A percentile compares a stretch with the other conserved stretches of the same genome.
Evolutionary conservation across 352 stramenopile genomes (phyloP).

Genomic region (Phytophthora aleatoria): DNA sequence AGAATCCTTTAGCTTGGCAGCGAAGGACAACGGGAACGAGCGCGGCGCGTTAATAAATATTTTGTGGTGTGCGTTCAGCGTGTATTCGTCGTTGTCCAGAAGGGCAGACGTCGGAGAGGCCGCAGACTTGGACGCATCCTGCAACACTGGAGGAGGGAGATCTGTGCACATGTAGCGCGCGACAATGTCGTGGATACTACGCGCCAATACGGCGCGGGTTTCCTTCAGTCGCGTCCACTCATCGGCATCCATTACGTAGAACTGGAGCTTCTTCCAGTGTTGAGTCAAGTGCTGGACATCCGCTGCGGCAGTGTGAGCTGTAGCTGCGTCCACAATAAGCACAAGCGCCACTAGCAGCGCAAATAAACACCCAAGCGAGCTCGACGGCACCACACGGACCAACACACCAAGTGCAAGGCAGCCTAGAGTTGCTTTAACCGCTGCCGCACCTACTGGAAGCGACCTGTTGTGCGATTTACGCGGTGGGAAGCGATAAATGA

Average conservation of each 20-base stretch:
- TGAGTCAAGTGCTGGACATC: slow-evolving; percentile 52
- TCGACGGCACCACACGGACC: slow-evolving; percentile 35
- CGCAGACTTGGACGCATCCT: slow-evolving; percentile 53
- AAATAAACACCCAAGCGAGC: slow-evolving; percentile 38
- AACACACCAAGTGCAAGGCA: slow-evolving; percentile 48
- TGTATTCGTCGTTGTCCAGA: slow-evolving; percentile 63
- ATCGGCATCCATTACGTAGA: slow-evolving; percentile 70
- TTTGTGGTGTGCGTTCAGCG: slow-evolving; percentile 76
- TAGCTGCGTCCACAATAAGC: slow-evolving; percentile 39
- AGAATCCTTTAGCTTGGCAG: slow-evolving; percentile 45
- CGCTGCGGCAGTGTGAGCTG: slow-evolving; percentile 38
- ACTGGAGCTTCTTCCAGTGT: slow-evolving; percentile 76
- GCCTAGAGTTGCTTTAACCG: slow-evolving; percentile 45
- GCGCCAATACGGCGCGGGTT: slow-evolving; percentile 56
- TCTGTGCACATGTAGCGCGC: slow-evolving; percentile 71
- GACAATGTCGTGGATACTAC: slow-evolving; percentile 70
- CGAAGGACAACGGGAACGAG: slow-evolving; percentile 65
- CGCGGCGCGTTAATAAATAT: slow-evolving; percentile 86
- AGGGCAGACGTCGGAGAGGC: slow-evolving; percentile 34
- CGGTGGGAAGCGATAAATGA: slow-evolving; percentile 55
- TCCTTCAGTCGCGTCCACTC: slow-evolving; percentile 61
- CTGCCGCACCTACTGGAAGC: slow-evolving; percentile 26
- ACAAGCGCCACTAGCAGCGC: slow-evolving; percentile 28
- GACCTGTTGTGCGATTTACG: slow-evolving; percentile 36
- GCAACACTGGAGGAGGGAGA: slow-evolving; percentile 63